phyloP scores from a whole-genome alignment of 78 protist species.

The Thecamonas trahens region DNA sequence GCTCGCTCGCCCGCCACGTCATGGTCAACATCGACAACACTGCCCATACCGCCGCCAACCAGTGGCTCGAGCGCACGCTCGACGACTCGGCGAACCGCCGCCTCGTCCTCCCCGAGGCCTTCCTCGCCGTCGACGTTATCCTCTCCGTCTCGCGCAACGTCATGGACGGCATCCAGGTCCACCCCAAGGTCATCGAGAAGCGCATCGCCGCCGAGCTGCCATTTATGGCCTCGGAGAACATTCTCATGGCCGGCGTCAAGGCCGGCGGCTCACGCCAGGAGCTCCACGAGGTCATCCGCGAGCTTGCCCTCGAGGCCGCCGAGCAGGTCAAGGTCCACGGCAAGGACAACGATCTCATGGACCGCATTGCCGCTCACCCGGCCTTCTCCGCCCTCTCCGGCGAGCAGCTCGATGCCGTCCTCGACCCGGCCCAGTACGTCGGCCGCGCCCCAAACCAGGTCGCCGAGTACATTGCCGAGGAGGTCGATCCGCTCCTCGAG shows the following conservation, averaged over 20 bases:
- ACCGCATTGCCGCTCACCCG: constrained; percentile 14
- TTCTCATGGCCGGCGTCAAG: constrained; percentile 62
- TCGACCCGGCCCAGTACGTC: constrained; percentile 34
- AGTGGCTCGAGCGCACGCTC: constrained; percentile 64
- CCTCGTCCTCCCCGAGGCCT: constrained; percentile 35
- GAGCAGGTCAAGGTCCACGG: constrained; percentile 34
- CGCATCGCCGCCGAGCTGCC: constrained; percentile 36
- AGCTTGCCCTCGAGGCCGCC: constrained; percentile 32
- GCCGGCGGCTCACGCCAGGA: constrained; percentile 61
- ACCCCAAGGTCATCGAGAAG: constrained; percentile 30
- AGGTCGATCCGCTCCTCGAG: constrained; percentile 30
- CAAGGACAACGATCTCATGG: constrained; percentile 35
- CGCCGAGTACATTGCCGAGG: constrained; percentile 10
- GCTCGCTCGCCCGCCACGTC: neutral
- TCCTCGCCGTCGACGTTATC: constrained; percentile 30
- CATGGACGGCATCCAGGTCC: constrained; percentile 30
- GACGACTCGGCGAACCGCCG: constrained; percentile 60
- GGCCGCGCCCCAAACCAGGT: constrained; percentile 51
- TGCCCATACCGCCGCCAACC: constrained; percentile 19
- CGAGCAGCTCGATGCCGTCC: constrained; percentile 17
- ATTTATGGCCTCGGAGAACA: constrained; percentile 70
- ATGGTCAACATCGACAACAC: constrained; percentile 15
- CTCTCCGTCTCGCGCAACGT: constrained; percentile 28
- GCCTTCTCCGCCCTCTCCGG: constrained; percentile 20
- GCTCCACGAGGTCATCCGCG: constrained; percentile 60